phyloP scores from a whole-genome alignment of 2,329 filamentous ascomycete genomes.

The Penicillium paneum region DNA sequence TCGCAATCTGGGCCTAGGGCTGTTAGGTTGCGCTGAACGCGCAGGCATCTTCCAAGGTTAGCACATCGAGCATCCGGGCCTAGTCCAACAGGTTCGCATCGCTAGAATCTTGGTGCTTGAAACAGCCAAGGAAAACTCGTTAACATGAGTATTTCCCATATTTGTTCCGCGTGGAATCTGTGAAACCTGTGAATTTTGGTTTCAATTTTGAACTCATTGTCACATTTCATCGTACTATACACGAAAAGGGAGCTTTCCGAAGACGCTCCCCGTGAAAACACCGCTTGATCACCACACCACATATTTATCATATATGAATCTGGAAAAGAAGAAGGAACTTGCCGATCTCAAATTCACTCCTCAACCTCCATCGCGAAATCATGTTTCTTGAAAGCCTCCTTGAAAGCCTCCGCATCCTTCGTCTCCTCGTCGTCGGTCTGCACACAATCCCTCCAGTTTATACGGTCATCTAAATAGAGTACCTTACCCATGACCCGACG shows the following conservation, averaged over 20 bases:
- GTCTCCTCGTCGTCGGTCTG: conserved; percentile 77
- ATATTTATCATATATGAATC: not conserved
- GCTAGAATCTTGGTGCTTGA: not conserved
- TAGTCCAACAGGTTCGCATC: not conserved
- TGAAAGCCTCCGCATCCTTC: conserved; percentile 73
- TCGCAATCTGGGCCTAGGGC: not conserved
- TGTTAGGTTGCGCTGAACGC: not conserved
- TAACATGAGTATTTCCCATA: not conserved
- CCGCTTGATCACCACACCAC: not conserved
- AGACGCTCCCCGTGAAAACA: not conserved
- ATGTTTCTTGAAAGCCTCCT: conserved; percentile 76
- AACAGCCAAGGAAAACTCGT: not conserved
- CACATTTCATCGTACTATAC: conserved; percentile 6
- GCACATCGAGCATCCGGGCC: not conserved
- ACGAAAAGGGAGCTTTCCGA: not conserved
- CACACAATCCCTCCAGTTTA: conserved; percentile 79
- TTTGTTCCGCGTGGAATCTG: not conserved
- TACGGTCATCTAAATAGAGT: conserved; percentile 71
- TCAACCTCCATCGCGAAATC: conserved; percentile 66
- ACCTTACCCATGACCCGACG: conserved; percentile 85
- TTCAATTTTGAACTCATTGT: conserved; percentile 1
- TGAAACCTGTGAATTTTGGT: not conserved
- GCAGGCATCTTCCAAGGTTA: not conserved
- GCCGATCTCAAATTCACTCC: not conserved
- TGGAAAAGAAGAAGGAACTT: not conserved